Evolutionary conservation across 768 basidiomycete genomes (phyloP).

Genomic region (Hirschioporus abietinus): DNA sequence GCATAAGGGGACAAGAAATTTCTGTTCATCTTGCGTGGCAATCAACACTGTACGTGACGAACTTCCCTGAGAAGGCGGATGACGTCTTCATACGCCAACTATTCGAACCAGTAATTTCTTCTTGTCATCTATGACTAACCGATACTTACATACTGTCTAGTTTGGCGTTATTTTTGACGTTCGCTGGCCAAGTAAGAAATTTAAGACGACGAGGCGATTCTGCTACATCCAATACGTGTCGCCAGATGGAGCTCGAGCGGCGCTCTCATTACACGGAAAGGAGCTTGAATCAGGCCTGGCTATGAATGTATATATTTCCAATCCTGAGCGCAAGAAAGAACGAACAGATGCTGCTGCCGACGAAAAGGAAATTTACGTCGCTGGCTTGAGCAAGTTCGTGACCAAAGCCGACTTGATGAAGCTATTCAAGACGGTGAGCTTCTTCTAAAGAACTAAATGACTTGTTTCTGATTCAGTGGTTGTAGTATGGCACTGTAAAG

Average conservation of each 20-base stretch:
- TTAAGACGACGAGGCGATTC: conserved; percentile 85
- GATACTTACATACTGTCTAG: conserved; percentile 32
- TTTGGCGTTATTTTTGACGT: conserved; percentile 91
- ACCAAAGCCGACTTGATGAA: conserved; percentile 73
- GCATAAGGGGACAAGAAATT: conserved; percentile 68
- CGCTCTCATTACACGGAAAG: conserved; percentile 73
- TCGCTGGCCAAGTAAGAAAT: conserved; percentile 97
- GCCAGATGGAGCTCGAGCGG: conserved; percentile 70
- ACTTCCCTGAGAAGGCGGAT: conserved; percentile 84
- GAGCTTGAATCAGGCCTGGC: conserved; percentile 65
- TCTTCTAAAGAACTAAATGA: neutral
- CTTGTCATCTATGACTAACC: neutral
- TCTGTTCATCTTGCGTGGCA: conserved; percentile 89
- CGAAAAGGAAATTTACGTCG: conserved; percentile 82
- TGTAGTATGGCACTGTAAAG: conserved; percentile 77
- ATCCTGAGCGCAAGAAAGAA: conserved; percentile 84
- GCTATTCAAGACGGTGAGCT: conserved; percentile 69
- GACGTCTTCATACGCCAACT: conserved; percentile 70
- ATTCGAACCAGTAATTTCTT: conserved; percentile 62
- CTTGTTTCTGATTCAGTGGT: conserved; percentile 9
- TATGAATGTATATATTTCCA: conserved; percentile 80
- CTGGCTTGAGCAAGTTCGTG: conserved; percentile 75
- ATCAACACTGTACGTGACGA: conserved; percentile 92
- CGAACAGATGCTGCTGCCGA: conserved; percentile 86
- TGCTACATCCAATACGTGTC: conserved; percentile 90